Conservation (phyloP, 2,329 filamentous ascomycete genomes). For the Aureobasidium sp. region DNA sequence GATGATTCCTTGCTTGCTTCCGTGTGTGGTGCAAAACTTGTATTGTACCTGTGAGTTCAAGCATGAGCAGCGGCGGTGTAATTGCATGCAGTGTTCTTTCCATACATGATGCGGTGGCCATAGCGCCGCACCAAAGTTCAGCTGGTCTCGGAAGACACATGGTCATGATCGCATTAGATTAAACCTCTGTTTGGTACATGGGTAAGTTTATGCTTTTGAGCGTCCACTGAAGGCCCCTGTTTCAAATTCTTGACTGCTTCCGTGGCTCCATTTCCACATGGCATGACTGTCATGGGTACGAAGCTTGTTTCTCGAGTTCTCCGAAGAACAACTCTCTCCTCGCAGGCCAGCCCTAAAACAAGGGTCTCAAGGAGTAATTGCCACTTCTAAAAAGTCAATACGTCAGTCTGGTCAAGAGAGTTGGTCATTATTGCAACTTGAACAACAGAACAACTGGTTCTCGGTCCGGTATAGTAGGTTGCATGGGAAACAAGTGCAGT, state of each 20-base stretch:
- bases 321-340: background rate
- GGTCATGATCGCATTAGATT: background rate
- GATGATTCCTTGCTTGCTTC: background rate
- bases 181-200: background rate
- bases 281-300: background rate
- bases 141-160: background rate
- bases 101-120: background rate
- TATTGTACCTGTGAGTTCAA: background rate
- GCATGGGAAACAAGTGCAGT: background rate
- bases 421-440: background rate
- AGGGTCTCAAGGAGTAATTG: background rate
- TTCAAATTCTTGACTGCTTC: background rate
- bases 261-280: background rate
- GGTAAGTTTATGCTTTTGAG: background rate
- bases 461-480: background rate
- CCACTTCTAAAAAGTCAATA: background rate
- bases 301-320: background rate
- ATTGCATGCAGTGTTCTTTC: background rate
- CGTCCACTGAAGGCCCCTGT: background rate
- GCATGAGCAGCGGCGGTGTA: background rate
- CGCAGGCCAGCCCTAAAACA: too few relatives aligned
- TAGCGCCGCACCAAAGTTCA: background rate
- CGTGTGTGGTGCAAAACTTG: background rate
- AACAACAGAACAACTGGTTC: background rate
- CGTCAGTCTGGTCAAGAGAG: background rate